Conservation (phyloP, 2,329 filamentous ascomycete species). For the Trichophyton benhamiae region DNA sequence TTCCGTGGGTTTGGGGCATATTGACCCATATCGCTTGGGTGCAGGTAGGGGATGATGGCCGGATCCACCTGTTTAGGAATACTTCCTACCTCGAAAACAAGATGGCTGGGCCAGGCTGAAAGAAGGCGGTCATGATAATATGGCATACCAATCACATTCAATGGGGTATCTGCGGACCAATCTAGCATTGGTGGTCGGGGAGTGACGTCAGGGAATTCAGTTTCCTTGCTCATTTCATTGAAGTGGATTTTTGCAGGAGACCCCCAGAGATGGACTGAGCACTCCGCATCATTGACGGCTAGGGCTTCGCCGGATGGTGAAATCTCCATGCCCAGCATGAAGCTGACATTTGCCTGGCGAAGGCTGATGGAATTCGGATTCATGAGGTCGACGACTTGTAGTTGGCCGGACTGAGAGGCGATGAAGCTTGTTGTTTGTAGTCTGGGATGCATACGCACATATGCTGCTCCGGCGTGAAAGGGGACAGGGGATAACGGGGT, state of each 20-base stretch:
- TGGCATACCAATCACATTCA: slow-evolving; percentile 80
- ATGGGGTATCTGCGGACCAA: slow-evolving; percentile 61
- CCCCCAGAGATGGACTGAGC: slow-evolving; percentile 74
- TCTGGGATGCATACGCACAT: slow-evolving; percentile 90
- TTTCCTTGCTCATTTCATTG: slow-evolving; percentile 64
- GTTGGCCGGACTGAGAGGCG: slow-evolving; percentile 78
- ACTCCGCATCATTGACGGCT: slow-evolving; percentile 66
- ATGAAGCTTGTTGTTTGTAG: slow-evolving; percentile 93
- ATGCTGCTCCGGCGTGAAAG: slow-evolving; percentile 82
- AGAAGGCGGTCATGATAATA: slow-evolving; percentile 81
- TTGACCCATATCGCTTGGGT: slow-evolving; percentile 58
- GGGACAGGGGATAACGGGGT: slow-evolving; percentile 79
- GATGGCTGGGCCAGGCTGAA: slow-evolving; percentile 78
- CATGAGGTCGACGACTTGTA: slow-evolving; percentile 92
- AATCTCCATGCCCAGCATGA: slow-evolving; percentile 70
- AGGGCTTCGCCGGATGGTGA: slow-evolving; percentile 79
- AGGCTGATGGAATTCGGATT: slow-evolving; percentile 82
- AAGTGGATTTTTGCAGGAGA: slow-evolving; percentile 77
- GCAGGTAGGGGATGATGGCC: slow-evolving; percentile 55
- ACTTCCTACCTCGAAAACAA: slow-evolving; percentile 73
- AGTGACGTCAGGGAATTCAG: slow-evolving; percentile 61
- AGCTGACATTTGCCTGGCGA: slow-evolving; percentile 66
- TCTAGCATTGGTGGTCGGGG: slow-evolving; percentile 53
- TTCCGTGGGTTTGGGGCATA: slow-evolving; percentile 67
- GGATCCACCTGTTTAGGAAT: slow-evolving; percentile 65